Conservation (phyloP, 2,329 filamentous ascomycete species). For the Tolypocladium ovalisporum region DNA sequence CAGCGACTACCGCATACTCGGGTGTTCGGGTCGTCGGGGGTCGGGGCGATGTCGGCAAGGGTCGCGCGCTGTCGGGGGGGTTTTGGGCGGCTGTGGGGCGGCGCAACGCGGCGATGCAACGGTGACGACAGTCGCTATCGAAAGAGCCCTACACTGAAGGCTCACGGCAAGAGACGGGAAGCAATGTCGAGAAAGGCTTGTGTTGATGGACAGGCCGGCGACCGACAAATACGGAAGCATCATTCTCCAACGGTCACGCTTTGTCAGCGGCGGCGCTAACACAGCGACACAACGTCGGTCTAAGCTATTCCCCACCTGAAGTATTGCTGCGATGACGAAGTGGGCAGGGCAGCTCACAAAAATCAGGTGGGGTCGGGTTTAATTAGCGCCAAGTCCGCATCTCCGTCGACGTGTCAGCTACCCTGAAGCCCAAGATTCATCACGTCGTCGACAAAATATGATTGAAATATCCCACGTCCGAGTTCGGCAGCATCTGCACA, state of each 20-base stretch:
- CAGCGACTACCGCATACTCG: constrained; percentile 8
- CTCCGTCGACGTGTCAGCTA: not conserved
- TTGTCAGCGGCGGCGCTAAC: constrained; percentile 6
- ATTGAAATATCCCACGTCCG: not conserved
- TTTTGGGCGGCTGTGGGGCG: not conserved
- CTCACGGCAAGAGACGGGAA: not conserved
- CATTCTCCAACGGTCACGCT: not conserved
- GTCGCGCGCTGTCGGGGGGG: constrained; percentile 1
- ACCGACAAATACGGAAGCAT: not conserved
- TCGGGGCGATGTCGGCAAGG: not conserved
- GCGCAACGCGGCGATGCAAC: not conserved
- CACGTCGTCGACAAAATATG: not conserved
- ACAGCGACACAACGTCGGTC: not conserved
- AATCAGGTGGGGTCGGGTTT: not conserved
- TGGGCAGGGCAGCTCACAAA: not conserved
- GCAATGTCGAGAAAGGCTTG: not conserved
- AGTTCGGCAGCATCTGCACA: not conserved
- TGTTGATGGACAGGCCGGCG: not conserved
- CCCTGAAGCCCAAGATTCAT: not conserved
- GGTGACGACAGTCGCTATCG: not conserved
- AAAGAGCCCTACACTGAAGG: not conserved
- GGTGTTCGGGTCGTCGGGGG: constrained; percentile 9
- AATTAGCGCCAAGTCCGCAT: not conserved
- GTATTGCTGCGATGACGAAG: not conserved
- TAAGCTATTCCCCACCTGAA: not conserved